A percentile compares a stretch with the other conserved stretches of the same genome.
Conservation (phyloP, 2,329 filamentous ascomycete species). For the Sporothrix schenckii region DNA sequence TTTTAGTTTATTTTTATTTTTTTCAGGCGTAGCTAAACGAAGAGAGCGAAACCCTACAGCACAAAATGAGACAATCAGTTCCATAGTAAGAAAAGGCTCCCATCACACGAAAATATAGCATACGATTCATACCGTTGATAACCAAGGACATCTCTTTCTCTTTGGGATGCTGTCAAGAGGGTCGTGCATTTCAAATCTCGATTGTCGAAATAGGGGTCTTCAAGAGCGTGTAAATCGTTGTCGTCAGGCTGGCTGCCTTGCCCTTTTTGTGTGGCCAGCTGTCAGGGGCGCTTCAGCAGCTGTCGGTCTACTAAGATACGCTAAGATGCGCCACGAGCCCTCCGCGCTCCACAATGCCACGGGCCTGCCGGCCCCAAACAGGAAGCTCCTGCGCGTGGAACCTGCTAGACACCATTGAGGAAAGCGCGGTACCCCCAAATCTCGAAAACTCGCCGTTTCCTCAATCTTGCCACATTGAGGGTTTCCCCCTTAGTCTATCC, state of each 20-base stretch:
- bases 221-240: neutral
- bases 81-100: too few relatives aligned
- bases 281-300: constrained; percentile 16
- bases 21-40: neutral
- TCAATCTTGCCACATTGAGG: constrained; percentile 32
- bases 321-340: neutral
- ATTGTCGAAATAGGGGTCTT: neutral
- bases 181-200: too few relatives aligned
- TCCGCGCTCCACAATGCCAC: neutral
- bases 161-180: neutral
- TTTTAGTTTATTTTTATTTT: too few relatives aligned
- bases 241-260: constrained; percentile 19
- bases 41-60: neutral
- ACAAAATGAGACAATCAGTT: too few relatives aligned
- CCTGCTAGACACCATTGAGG: constrained; percentile 30
- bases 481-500: constrained; percentile 26
- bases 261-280: constrained; percentile 8
- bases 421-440: constrained; percentile 24
- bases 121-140: too few relatives aligned
- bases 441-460: constrained; percentile 22
- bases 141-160: too few relatives aligned
- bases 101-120: too few relatives aligned
- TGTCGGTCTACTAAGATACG: neutral
- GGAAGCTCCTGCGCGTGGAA: constrained; percentile 30
- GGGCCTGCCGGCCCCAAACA: constrained; percentile 27